These are phyloP conservation scores for Phtheirospermum japonicum DNA, from an alignment of 257 asterid genomes.

Conservation along the genomic window DNA sequence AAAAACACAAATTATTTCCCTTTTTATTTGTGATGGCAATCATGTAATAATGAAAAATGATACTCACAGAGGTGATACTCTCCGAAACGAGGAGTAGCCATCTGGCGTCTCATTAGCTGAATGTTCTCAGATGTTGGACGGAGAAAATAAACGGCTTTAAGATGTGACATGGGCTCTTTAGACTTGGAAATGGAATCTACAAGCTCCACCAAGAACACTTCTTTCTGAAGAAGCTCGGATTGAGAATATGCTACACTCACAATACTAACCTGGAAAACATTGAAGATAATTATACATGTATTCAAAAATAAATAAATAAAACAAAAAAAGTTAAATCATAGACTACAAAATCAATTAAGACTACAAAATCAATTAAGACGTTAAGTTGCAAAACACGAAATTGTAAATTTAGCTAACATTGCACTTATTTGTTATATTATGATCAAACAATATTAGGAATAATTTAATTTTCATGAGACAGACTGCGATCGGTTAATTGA, in stretches of 20 bases:
- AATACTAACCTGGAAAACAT: slow-evolving; percentile 71
- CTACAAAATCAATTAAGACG: no score
- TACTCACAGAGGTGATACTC: slow-evolving; percentile 96
- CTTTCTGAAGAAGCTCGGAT: slow-evolving; percentile 94
- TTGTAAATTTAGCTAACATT: no score
- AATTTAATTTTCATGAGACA: not conserved
- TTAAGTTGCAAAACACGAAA: no score
- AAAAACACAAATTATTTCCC: slow-evolving; percentile 1
- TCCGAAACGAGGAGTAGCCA: slow-evolving; percentile 87
- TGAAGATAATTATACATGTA: not conserved
- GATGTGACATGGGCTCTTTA: slow-evolving; percentile 94
- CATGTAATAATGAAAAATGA: slow-evolving; percentile 10
- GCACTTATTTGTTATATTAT: no score
- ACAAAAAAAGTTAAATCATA: no score
- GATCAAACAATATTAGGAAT: not conserved
- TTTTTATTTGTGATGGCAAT: not conserved
- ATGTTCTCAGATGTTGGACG: slow-evolving; percentile 90
- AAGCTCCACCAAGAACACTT: slow-evolving; percentile 91
- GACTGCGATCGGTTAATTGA: not conserved
- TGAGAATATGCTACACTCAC: slow-evolving; percentile 93
- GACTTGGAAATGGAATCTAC: slow-evolving; percentile 92
- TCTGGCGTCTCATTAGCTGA: slow-evolving; percentile 79
- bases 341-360: not conserved
- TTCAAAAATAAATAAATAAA: no score
- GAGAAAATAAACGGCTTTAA: slow-evolving; percentile 93